Evolutionary conservation across 2,329 filamentous ascomycete species (phyloP), one percentile per base, ranked within the genome.

Genomic region (Aureobasidium sp.): DNA sequence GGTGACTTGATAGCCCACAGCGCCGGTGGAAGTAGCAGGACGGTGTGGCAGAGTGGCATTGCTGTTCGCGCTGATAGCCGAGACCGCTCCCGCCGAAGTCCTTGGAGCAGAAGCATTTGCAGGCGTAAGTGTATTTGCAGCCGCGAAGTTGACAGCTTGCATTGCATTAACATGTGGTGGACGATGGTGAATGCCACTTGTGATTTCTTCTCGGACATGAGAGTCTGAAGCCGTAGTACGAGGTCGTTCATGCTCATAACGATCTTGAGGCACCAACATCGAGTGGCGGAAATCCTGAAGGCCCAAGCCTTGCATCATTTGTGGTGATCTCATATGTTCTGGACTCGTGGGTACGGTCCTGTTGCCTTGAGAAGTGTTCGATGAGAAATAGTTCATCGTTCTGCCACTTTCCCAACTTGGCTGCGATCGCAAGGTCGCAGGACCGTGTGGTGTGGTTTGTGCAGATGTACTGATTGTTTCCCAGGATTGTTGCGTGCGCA

Each of bases 401-500:
- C 46, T 23, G 17, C 37, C 26, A 36, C 47, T 53, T 5, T 51
- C 42, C 42, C 42, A 41, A 26, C 50, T 62, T 23, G 50, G 52
- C n/a, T 47, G 42, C 5, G 51, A 42, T 3, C 60, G 51, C 10
- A 62, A n/a, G 0, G 56, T 61, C 61, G 62, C 27, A 48, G 63
- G 44, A 61, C 48, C 52, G 57, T 44, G 51, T 34, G 42, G 34
- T 61, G 56, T 61, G 32, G 57, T 58, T 36, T 17, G 60, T 41
- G 39, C 59, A 27, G 36, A 63, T n/a, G 60, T 62, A 44, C 34
- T 57, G 15, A 62, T 44, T 1, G 60, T 62, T 27, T 62, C 47
- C 61, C 61, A 41, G 68, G 62, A 23, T 64, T 70, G 48, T 66
- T 70, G 27, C 68, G 41, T 55, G 15, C 63, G 37, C 26, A 62